phyloP scores from a whole-genome alignment of 306 rosid species.

The Arachis hypogaea region DNA sequence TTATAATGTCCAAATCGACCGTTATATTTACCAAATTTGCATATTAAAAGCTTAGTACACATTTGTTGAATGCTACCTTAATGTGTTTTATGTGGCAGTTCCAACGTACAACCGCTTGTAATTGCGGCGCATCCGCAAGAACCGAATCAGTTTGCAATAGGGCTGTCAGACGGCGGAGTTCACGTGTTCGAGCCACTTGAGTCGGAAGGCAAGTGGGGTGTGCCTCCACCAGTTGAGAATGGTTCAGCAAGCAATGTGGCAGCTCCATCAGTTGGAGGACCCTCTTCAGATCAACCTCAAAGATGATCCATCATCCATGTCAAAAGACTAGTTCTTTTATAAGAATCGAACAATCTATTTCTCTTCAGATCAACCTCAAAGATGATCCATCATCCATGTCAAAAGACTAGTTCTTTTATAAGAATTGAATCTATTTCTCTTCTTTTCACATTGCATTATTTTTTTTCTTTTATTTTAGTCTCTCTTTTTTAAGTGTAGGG shows the following conservation, averaged over 20 bases:
- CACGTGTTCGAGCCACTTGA: conserved; percentile 93
- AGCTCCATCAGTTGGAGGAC: conserved; percentile 81
- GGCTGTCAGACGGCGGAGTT: conserved; percentile 92
- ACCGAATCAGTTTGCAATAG: conserved; percentile 87
- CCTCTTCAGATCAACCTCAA: conserved; percentile 89
- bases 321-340: conserved; percentile 62
- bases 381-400: conserved; percentile 53
- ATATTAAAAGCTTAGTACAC: too few species aligned
- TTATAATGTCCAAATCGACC: too few species aligned
- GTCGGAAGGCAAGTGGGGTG: conserved; percentile 93
- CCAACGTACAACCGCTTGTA: conserved; percentile 75
- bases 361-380: conserved; percentile 73
- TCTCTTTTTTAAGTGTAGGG: too few species aligned
- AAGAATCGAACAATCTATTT: too few species aligned
- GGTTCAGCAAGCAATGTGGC: conserved; percentile 78
- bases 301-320: conserved; percentile 57
- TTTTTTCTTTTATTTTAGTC: too few species aligned
- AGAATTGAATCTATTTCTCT: too few species aligned
- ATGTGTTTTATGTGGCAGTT: conserved; percentile 46
- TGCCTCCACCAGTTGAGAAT: conserved; percentile 78
- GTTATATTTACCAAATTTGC: too few species aligned
- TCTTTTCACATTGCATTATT: too few species aligned
- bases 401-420: conserved; percentile 62
- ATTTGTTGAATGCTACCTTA: neutral
- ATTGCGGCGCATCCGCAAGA: conserved; percentile 97